These are phyloP conservation scores for Atractiella rhizophila DNA, from an alignment of 768 basidiomycete species.

Conservation along the genomic window DNA sequence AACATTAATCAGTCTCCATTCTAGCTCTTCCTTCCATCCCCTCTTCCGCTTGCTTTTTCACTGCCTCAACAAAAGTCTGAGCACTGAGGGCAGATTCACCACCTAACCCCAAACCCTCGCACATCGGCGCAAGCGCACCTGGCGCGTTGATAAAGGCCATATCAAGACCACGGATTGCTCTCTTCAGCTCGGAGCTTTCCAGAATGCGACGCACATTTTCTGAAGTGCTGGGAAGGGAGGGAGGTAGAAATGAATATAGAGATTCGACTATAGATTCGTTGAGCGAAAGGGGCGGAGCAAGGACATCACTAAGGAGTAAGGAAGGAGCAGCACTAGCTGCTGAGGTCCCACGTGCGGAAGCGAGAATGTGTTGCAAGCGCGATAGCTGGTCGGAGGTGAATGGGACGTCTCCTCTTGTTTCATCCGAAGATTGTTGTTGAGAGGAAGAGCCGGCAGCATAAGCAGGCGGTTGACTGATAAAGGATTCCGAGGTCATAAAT, in stretches of 20 bases:
- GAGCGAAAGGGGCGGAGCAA: conserved; percentile 1
- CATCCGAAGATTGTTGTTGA: background rate
- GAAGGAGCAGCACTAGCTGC: no score
- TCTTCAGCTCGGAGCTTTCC: conserved; percentile 1
- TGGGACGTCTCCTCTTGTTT: background rate
- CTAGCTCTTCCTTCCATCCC: background rate
- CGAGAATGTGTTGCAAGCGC: conserved; percentile 3
- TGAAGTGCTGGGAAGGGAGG: background rate
- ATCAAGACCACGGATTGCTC: conserved; percentile 4
- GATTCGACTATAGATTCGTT: conserved; percentile 2
- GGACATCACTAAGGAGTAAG: no score
- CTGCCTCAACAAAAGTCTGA: conserved; percentile 7
- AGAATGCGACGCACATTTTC: conserved; percentile 4
- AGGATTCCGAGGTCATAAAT: background rate
- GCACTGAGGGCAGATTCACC: conserved; percentile 8
- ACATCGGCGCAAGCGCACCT: conserved; percentile 5
- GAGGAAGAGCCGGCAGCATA: background rate
- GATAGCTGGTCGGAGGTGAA: background rate
- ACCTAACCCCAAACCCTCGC: conserved; percentile 3
- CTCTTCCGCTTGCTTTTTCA: conserved; percentile 6
- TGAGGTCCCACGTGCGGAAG: conserved; percentile 1
- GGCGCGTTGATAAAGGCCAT: conserved; percentile 4
- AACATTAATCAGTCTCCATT: conserved; percentile 8
- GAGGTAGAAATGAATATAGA: conserved; percentile 7
- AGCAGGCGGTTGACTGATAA: background rate